Base-by-base conservation (phyloP, 257 asterid species). In the Solanum dulcamara region DNA sequence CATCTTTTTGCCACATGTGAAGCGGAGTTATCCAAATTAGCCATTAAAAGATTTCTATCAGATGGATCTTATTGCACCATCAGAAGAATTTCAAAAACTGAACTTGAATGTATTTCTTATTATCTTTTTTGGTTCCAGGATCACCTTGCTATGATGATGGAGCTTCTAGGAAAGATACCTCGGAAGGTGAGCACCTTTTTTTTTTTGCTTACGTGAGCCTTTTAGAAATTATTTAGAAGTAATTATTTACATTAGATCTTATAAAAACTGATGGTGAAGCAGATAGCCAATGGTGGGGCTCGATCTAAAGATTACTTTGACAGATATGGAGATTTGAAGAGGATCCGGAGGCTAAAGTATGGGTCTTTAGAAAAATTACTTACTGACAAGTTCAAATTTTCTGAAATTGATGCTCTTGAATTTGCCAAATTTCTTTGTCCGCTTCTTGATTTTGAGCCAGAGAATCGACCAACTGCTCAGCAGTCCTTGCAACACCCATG, bases 81-180 rank as follows among this genome's bases (percentile, higher is more conserved):
- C 42, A 46, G 9, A 79, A 79, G 42, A 4, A 17, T 75, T 18
- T 79, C 24, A 48, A 30, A 10, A 79, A 30, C 26, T 46, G 83
- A 17, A 18, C 17, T 30, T 79, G 83, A 2, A 46, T 79, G 40
- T 53, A 26, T 77, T 44, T 28, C 64, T 30, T 48, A 79, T 2
- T 79, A 17, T 79, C 11, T 28, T 48, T 28, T 46, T 79, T 18
- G 44, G 28, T 79, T 79, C 42, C 90, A 95, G 99, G 99, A 97
- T 91, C 99, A 97, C 90, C 98, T 97, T 80, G 99, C 99, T 81
- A 86, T 94, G 90, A 97, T 97, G 98, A 97, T 97, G 98, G 99
- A 97, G 90, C 91, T 97, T 82, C 98, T 97, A 74, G 99, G 98
- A 44, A 97, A 94, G 94, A 97, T 97, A 86, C 98, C 98, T 57